Evolutionary conservation across 2,329 filamentous ascomycete genomes (phyloP).

Genomic region (Aspergillus awamori): DNA sequence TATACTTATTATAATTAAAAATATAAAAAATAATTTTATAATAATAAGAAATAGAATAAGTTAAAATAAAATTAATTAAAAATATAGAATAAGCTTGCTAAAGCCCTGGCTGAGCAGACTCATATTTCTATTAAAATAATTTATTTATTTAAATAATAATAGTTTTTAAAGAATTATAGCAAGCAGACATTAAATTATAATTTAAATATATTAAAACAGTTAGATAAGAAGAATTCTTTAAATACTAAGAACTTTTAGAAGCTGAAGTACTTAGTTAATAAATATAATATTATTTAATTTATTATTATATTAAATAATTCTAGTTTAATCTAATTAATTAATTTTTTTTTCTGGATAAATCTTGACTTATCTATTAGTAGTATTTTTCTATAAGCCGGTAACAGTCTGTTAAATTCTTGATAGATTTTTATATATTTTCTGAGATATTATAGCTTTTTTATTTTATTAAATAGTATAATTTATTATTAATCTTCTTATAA

Average conservation of each 20-base stretch:
- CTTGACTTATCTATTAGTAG: neutral
- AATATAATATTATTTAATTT: neutral
- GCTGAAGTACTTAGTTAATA: neutral
- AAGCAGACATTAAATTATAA: neutral
- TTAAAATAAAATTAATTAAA: too few relatives aligned
- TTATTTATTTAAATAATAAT: too few relatives aligned
- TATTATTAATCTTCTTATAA: neutral
- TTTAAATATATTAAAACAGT: neutral
- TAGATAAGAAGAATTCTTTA: neutral
- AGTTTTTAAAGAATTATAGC: neutral
- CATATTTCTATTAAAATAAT: too few relatives aligned
- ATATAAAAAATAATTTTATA: too few relatives aligned
- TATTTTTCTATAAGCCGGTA: neutral
- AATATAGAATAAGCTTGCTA: too few relatives aligned
- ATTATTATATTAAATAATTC: neutral
- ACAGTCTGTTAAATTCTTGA: neutral
- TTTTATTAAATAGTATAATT: neutral
- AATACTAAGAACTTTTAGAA: neutral
- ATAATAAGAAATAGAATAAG: too few relatives aligned
- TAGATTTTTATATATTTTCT: too few relatives aligned
- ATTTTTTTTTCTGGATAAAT: neutral
- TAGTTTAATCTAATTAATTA: neutral
- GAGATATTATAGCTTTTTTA: neutral
- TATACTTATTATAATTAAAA: too few relatives aligned
- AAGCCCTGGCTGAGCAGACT: too few relatives aligned